Base-by-base conservation (phyloP, 768 basidiomycete species). In the Fistulinella prunicolor region DNA sequence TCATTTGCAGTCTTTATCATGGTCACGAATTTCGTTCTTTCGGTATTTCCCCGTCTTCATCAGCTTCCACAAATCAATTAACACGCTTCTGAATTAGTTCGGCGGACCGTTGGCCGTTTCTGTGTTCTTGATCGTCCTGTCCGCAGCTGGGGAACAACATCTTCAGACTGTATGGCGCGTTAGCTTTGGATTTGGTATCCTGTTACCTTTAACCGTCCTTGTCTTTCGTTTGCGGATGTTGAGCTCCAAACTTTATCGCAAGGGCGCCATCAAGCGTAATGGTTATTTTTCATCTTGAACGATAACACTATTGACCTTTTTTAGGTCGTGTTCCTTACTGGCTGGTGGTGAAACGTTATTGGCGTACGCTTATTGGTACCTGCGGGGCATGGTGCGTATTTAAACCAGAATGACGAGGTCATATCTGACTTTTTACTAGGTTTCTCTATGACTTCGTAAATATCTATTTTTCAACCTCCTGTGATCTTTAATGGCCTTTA, bases 191-290 rank as follows among this genome's bases (percentile, higher is more conserved):
- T 67, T 85, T 49, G 84, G 85, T 21, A 77, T 83, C 21, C 41
- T 80, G 23, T 67, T 85, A 10, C 84, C 86, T 16, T 60, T 87
- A 42, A 76, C 77, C 3, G 86, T 90, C 21, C 80, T 90, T 62
- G 73, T 79, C 62, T 86, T 85, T 69, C 83, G 87, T 45, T 63
- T 86, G 56, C 73, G 80, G 43, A 89, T 89, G 86, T 62, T 87
- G 55, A 85, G 78, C 56, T 78, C 84, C 13, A 74, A 71, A 52
- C 73, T 88, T 44, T 86, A 81, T 60, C 73, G 76, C 36, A 73
- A 80, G 48, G 75, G 78, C 22, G 85, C 86, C 7, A 85, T 87
- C 51, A 82, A 85, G 56, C 72, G 79, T 81, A 59, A 61, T 72
- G 9, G 8, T n/a, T n/a, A 22, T 16, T n/a, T 35, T 17, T 41